Percentiles rank a stretch among this genome's conserved stretches.
Evolutionary conservation across 2,329 filamentous ascomycete species (phyloP).

Genomic region (Lanzia echinophila): DNA sequence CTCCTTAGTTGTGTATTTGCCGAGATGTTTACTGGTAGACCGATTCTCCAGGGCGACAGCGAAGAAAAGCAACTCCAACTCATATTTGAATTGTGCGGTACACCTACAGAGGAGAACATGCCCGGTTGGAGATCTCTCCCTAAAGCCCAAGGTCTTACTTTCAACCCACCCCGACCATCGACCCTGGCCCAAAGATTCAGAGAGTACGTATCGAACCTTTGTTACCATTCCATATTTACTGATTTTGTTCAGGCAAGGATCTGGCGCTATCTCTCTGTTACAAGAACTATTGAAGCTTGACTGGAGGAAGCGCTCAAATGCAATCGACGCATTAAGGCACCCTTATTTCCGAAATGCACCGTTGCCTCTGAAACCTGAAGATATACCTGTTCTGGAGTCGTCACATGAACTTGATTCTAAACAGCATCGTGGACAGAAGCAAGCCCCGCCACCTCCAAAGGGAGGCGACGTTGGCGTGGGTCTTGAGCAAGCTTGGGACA

Average conservation of each 20-base stretch:
- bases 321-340: conserved; percentile 86
- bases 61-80: conserved; percentile 86
- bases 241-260: conserved; percentile 47
- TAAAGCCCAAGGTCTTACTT: conserved; percentile 65
- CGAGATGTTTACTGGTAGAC: conserved; percentile 92
- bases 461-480: conserved; percentile 80
- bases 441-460: conserved; percentile 79
- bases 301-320: conserved; percentile 84
- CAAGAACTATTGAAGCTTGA: conserved; percentile 80
- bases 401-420: conserved; percentile 94
- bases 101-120: conserved; percentile 86
- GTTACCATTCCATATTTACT: conserved; percentile 4
- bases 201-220: conserved; percentile 44
- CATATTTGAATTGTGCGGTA: conserved; percentile 88
- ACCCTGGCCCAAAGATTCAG: conserved; percentile 69
- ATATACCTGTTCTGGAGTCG: conserved; percentile 88
- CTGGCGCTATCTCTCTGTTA: conserved; percentile 70
- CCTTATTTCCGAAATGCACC: conserved; percentile 81
- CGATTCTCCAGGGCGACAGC: conserved; percentile 83
- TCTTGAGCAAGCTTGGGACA: conserved; percentile 36
- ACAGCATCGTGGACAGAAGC: conserved; percentile 81
- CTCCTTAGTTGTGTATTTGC: conserved; percentile 80
- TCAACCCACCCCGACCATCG: conserved; percentile 51
- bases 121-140: conserved; percentile 81
- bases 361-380: conserved; percentile 71